Evolutionary conservation across 2,329 filamentous ascomycete species (phyloP), one percentile per base, ranked within the genome.

Genomic region (Aspergillus hiratsukae): DNA sequence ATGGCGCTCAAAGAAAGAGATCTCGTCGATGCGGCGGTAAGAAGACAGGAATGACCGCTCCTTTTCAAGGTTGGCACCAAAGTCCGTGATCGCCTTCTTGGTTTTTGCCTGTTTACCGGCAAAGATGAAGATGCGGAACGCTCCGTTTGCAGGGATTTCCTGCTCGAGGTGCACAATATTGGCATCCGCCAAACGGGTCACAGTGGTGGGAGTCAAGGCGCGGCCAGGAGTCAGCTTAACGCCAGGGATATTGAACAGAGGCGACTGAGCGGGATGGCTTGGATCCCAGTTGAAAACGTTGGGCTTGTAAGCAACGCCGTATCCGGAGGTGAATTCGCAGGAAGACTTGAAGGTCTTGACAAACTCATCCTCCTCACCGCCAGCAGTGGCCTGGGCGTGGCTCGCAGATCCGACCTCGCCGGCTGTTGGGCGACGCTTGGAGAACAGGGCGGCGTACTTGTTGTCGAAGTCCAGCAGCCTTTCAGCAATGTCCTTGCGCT

Each of bases 151-250:
- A 0, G 91, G 91, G 31, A 96, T 83, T 69, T 95, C 89, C 73
- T 96, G 91, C 75, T 96, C 92, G 9, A 96, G 81, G 66, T 95
- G 89, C 1, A 96, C 91, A 4, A 90, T 86, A 73, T 96, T 96
- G 69, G 91, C 89, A 69, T 97, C 92, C 0, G 88, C 86, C 23
- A 96, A 89, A 50, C 92, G 84, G 0, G 91, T 96, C 10, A 96
- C 92, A 60, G 90, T 87, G 21, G 89, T 83, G 55, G 90, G 90
- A 49, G 83, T 85, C 66, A 96, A 83, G 40, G 92, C 83, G 41
- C 89, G 85, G 25, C 92, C 92, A 0, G 90, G 84, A 8, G 83
- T 82, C 59, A 94, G 80, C 58, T 83, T 88, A 35, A 82, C 85
- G 31, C 83, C 80, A 43, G 82, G 74, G 2, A 87, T 83, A 56